Evolutionary conservation across 2,329 filamentous ascomycete genomes (phyloP).

Genomic region (Claviceps sp.): DNA sequence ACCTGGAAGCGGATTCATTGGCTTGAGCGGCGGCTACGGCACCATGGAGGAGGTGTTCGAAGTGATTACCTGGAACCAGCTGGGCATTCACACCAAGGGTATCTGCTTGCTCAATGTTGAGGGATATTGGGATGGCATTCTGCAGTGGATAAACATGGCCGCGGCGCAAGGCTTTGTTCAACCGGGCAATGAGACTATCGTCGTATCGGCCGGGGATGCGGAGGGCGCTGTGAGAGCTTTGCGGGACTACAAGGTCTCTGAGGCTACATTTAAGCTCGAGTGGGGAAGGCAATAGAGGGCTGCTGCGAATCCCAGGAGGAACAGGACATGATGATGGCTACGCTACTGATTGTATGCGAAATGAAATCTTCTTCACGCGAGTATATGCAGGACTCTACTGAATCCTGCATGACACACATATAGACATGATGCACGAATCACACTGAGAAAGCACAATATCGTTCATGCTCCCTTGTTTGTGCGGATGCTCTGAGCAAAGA

Average conservation of each 20-base stretch:
- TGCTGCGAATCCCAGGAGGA: too few relatives aligned
- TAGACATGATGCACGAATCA: background rate
- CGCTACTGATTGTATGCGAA: too few relatives aligned
- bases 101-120: conserved; percentile 78
- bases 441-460: background rate
- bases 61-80: conserved; percentile 85
- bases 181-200: conserved; percentile 55
- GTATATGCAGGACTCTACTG: too few relatives aligned
- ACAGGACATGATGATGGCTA: too few relatives aligned
- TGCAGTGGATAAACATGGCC: conserved; percentile 67
- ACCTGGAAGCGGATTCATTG: conserved; percentile 77
- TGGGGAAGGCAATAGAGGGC: conserved; percentile 54
- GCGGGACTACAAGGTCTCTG: conserved; percentile 59
- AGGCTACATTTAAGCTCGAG: conserved; percentile 64
- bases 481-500: too few relatives aligned
- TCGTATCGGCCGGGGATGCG: conserved; percentile 61
- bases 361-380: too few relatives aligned
- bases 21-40: conserved; percentile 78
- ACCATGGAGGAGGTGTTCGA: conserved; percentile 95
- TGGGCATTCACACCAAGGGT: conserved; percentile 75
- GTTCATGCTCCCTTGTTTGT: background rate
- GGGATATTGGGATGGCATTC: conserved; percentile 81
- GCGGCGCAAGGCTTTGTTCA: conserved; percentile 68
- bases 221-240: conserved; percentile 61
- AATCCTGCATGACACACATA: background rate